These are phyloP conservation scores for Luffa acutangula DNA, from an alignment of 306 rosid species.

Conservation along the genomic window DNA sequence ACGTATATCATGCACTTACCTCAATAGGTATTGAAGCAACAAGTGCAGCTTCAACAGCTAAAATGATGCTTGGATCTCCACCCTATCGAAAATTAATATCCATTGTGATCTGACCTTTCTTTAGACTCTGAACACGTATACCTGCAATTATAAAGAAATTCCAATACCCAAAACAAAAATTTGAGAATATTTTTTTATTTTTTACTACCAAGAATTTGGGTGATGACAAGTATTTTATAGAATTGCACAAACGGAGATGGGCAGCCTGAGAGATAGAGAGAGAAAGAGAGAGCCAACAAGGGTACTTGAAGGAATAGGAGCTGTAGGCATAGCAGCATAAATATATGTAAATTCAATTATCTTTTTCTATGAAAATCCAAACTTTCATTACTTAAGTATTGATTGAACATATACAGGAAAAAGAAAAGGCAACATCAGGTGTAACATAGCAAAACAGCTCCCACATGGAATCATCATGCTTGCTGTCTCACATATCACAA, in stretches of 20 bases:
- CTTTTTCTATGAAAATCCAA: not conserved
- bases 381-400: not conserved
- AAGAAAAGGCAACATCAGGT: not conserved
- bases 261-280: too few relatives aligned
- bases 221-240: not conserved
- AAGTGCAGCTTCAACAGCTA: slow-evolving; percentile 89
- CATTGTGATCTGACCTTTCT: slow-evolving; percentile 87
- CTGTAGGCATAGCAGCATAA: not conserved
- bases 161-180: not conserved
- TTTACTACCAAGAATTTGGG: not conserved
- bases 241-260: not conserved
- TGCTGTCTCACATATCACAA: slow-evolving; percentile 3
- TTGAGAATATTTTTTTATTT: not conserved
- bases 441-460: not conserved
- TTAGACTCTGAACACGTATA: slow-evolving; percentile 86
- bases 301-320: not conserved
- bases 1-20: slow-evolving; percentile 28
- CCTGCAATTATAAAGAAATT: slow-evolving; percentile 34
- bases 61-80: slow-evolving; percentile 81
- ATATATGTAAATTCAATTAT: not conserved
- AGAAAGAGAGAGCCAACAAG: not conserved
- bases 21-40: slow-evolving; percentile 98
- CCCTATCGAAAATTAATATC: slow-evolving; percentile 96
- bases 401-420: not conserved
- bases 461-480: not conserved